phyloP scores from a whole-genome alignment of 495 filamentous ascomycete genomes.

The Hyaloscypha variabilis region DNA sequence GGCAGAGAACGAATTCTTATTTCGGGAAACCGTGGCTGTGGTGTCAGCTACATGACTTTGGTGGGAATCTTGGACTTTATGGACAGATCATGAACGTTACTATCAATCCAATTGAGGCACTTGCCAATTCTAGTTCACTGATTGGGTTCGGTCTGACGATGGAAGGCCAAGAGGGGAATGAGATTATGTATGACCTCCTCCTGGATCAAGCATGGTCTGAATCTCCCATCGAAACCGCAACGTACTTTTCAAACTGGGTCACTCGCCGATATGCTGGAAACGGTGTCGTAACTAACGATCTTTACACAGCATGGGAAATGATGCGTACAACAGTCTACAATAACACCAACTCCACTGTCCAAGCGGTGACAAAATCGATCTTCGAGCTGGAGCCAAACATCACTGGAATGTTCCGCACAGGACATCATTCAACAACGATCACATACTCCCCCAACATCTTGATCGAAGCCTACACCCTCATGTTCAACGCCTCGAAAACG shows the following conservation, averaged over 20 bases:
- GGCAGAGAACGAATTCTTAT: constrained; percentile 53
- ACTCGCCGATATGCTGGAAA: constrained; percentile 44
- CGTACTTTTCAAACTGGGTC: constrained; percentile 53
- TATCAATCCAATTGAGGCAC: constrained; percentile 46
- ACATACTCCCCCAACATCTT: constrained; percentile 46
- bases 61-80: constrained; percentile 54
- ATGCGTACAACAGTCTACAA: constrained; percentile 52
- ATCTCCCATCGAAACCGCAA: constrained; percentile 44
- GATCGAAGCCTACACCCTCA: constrained; percentile 43
- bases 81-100: constrained; percentile 55
- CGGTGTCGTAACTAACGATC: constrained; percentile 34
- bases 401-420: constrained; percentile 39
- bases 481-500: constrained; percentile 40
- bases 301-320: constrained; percentile 51
- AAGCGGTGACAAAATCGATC: constrained; percentile 50
- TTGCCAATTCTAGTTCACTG: constrained; percentile 39
- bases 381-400: constrained; percentile 47
- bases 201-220: constrained; percentile 53
- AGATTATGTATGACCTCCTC: constrained; percentile 54
- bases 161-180: constrained; percentile 59
- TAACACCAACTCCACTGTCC: constrained; percentile 48
- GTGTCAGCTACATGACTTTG: constrained; percentile 53
- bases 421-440: constrained; percentile 44
- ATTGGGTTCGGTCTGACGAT: constrained; percentile 51
- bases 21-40: constrained; percentile 58